Conservation (phyloP, 257 asterid species). For the Nemophila menziesii region DNA sequence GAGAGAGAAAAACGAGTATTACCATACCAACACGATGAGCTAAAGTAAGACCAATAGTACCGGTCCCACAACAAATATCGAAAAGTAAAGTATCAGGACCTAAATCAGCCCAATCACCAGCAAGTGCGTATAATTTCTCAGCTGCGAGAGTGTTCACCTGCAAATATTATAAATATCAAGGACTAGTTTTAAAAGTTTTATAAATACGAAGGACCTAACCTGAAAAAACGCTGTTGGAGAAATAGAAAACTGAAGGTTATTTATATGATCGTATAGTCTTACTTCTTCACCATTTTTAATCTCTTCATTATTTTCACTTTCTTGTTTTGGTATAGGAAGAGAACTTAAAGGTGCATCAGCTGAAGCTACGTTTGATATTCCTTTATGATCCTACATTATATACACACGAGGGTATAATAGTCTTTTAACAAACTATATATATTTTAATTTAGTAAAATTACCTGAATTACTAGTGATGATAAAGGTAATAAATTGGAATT, state of each 20-base stretch:
- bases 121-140: constrained; percentile 81
- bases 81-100: constrained; percentile 91
- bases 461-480: constrained; percentile 80
- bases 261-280: constrained; percentile 76
- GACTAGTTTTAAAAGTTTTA: not conserved
- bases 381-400: constrained; percentile 67
- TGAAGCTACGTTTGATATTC: constrained; percentile 96
- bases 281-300: constrained; percentile 50
- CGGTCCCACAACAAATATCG: constrained; percentile 97
- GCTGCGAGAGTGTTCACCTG: constrained; percentile 99
- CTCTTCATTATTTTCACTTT: constrained; percentile 27
- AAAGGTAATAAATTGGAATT: constrained; percentile 63
- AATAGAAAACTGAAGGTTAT: constrained; percentile 65
- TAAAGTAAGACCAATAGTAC: constrained; percentile 86
- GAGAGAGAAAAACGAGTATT: constrained; percentile 26
- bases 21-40: constrained; percentile 99
- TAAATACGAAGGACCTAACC: constrained; percentile 27
- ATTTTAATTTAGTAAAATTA: constrained; percentile 10
- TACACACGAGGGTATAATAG: constrained; percentile 1
- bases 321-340: constrained; percentile 37
- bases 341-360: constrained; percentile 69
- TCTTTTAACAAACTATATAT: not conserved
- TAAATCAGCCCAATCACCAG: constrained; percentile 95
- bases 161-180: constrained; percentile 12
- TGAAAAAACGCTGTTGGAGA: constrained; percentile 98